These are phyloP conservation scores for Naganishia antarctica DNA, from an alignment of 768 basidiomycete genomes.

Conservation along the genomic window DNA sequence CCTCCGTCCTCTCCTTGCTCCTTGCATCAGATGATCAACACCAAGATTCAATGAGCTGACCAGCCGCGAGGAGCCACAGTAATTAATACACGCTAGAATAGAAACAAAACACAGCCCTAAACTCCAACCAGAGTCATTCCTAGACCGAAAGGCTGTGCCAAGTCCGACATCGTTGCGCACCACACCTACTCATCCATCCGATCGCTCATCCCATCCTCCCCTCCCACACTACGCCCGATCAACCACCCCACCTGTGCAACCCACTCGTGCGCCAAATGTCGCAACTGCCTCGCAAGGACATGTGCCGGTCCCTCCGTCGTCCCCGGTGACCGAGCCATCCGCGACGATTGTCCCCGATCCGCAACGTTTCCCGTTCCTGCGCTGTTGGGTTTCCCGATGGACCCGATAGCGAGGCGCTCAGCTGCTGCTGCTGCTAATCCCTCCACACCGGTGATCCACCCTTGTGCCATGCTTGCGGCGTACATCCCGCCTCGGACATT, in stretches of 20 bases:
- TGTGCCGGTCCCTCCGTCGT: background rate
- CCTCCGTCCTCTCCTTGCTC: too few relatives aligned
- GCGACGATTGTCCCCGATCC: too few relatives aligned
- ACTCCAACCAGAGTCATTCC: too few relatives aligned
- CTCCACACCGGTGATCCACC: conserved; percentile 2
- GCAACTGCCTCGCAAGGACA: background rate
- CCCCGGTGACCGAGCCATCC: too few relatives aligned
- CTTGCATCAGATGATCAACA: too few relatives aligned
- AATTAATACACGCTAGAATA: too few relatives aligned
- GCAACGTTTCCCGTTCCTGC: too few relatives aligned
- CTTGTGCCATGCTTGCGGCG: conserved; percentile 2
- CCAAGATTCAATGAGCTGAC: too few relatives aligned
- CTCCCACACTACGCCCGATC: background rate
- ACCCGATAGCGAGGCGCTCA: background rate
- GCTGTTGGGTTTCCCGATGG: too few relatives aligned
- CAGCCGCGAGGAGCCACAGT: too few relatives aligned
- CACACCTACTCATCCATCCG: conserved; percentile 15
- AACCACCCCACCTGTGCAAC: conserved; percentile 10
- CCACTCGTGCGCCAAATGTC: background rate
- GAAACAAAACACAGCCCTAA: too few relatives aligned
- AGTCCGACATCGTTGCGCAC: background rate
- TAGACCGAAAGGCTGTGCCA: too few relatives aligned
- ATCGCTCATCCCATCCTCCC: conserved; percentile 5
- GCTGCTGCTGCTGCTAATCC: background rate
- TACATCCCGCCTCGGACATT: conserved; percentile 14